Evolutionary conservation across 441 rosid genomes (phyloP).

Genomic region (Corymbia calophylla): DNA sequence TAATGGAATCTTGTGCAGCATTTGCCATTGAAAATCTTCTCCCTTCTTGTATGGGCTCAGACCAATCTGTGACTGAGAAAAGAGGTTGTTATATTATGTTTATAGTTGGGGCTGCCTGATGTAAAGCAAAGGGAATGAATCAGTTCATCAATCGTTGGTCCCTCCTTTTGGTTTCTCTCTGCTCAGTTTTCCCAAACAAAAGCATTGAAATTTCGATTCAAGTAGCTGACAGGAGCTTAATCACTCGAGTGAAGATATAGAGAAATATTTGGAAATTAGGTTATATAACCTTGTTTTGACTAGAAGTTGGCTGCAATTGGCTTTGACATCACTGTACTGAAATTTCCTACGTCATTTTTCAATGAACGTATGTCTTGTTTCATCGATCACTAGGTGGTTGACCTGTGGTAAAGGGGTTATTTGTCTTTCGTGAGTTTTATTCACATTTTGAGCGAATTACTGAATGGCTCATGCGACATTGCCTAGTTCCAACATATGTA

Average conservation of each 20-base stretch:
- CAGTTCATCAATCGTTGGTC: neutral
- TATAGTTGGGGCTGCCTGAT: neutral
- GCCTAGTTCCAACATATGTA: neutral
- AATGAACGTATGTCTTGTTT: neutral
- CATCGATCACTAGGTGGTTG: neutral
- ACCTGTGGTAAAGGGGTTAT: neutral
- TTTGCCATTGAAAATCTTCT: neutral
- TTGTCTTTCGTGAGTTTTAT: neutral
- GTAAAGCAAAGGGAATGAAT: neutral
- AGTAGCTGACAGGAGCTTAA: neutral
- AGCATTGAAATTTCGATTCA: neutral
- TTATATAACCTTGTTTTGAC: neutral
- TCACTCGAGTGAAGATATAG: neutral
- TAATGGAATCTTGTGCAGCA: neutral
- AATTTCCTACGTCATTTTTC: neutral
- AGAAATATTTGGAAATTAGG: neutral
- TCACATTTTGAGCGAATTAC: fast-evolving
- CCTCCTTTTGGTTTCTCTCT: neutral
- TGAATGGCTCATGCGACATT: neutral
- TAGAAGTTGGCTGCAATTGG: neutral
- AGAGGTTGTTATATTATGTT: neutral
- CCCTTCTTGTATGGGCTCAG: neutral
- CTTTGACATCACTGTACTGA: neutral
- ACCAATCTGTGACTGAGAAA: neutral
- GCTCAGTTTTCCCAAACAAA: neutral